These are phyloP conservation scores for Jacaranda copaia DNA, from an alignment of 257 asterid genomes.

Conservation along the genomic window DNA sequence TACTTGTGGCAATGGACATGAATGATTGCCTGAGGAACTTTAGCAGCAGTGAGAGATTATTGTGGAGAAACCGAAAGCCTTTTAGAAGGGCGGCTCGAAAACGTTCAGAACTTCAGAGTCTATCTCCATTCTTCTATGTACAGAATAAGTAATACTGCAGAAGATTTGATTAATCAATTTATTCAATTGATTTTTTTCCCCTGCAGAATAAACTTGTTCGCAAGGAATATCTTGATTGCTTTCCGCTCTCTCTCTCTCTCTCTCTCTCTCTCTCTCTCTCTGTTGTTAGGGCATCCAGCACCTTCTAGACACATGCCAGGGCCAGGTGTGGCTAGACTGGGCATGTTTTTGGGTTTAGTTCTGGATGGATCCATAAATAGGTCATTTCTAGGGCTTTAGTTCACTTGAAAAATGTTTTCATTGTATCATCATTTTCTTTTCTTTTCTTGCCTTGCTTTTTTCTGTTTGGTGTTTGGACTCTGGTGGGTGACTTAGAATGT, in stretches of 20 bases:
- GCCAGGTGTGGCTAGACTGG: background rate
- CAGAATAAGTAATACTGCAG: slow-evolving; percentile 41
- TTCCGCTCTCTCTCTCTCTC: slow-evolving; percentile 5
- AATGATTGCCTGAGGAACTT: slow-evolving; percentile 34
- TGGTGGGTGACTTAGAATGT: background rate
- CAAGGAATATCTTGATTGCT: background rate
- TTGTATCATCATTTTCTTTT: background rate
- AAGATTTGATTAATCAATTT: slow-evolving; percentile 41
- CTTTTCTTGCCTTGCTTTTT: background rate
- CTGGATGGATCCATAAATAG: background rate
- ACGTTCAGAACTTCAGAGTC: slow-evolving; percentile 59
- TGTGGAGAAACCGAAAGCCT: slow-evolving; percentile 80
- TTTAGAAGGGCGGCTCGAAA: slow-evolving; percentile 70
- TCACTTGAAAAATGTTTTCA: background rate
- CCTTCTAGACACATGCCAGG: background rate
- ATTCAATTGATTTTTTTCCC: slow-evolving; percentile 53
- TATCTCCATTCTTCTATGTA: slow-evolving; percentile 69
- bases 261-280: background rate
- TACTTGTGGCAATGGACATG: slow-evolving; percentile 33
- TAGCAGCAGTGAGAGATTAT: slow-evolving; percentile 50
- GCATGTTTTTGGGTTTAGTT: background rate
- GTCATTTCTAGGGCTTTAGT: background rate
- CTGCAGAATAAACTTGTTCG: slow-evolving; percentile 11
- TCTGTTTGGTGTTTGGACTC: background rate
- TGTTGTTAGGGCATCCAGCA: background rate